Conservation (phyloP, 805 yeast species). For the Candida rishiriensis region DNA sequence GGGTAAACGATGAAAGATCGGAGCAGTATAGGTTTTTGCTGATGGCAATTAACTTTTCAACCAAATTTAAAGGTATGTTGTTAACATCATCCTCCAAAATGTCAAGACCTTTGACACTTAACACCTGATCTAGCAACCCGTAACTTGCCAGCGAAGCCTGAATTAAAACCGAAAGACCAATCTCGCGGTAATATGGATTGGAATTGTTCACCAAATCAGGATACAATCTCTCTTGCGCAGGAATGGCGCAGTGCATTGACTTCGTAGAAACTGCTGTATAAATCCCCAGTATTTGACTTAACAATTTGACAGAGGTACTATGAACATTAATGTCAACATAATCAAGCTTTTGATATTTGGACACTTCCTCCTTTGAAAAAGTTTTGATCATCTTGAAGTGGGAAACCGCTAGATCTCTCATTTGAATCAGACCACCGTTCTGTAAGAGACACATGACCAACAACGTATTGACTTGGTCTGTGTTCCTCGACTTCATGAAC, state of each 20-base stretch:
- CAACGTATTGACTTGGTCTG: slow-evolving; percentile 33
- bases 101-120: slow-evolving; percentile 25
- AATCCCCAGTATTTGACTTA: slow-evolving; percentile 34
- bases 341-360: slow-evolving; percentile 14
- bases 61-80: slow-evolving; percentile 34
- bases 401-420: slow-evolving; percentile 25
- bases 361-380: slow-evolving; percentile 13
- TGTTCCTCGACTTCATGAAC: slow-evolving; percentile 19
- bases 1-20: slow-evolving; percentile 32
- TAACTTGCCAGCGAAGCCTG: slow-evolving; percentile 39
- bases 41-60: slow-evolving; percentile 43
- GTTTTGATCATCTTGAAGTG: slow-evolving; percentile 22
- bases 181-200: slow-evolving; percentile 22
- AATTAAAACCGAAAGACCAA: slow-evolving; percentile 24
- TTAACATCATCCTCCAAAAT: slow-evolving; percentile 15
- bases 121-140: slow-evolving; percentile 33
- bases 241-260: slow-evolving; percentile 30
- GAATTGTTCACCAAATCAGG: slow-evolving; percentile 31
- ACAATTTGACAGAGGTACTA: slow-evolving; percentile 20
- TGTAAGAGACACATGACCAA: slow-evolving; percentile 48
- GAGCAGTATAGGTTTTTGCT: slow-evolving; percentile 37
- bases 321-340: slow-evolving; percentile 23
- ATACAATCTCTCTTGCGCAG: slow-evolving; percentile 34
- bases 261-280: slow-evolving; percentile 41
- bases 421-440: slow-evolving; percentile 38